Evolutionary conservation across 202 grass and related monocot species (phyloP).

Genomic region (Cymbopogon flexuosus): DNA sequence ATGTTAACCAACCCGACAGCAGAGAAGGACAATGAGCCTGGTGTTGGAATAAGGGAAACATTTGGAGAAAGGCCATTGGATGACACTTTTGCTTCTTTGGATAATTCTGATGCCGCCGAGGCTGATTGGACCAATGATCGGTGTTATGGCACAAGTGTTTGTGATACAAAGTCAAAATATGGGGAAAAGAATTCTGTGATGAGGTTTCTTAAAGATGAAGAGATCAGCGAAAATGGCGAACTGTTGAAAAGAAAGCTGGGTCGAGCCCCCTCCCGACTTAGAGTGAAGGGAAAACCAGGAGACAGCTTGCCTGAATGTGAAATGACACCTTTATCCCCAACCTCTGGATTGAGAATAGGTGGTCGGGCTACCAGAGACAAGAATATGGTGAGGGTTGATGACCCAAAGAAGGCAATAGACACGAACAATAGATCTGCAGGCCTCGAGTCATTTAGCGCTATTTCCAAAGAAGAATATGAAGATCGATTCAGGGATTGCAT

Average conservation of each 20-base stretch:
- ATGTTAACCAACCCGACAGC: conserved; percentile 30
- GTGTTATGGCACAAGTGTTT: conserved; percentile 22
- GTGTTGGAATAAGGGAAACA: conserved; percentile 36
- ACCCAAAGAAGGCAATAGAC: conserved; percentile 49
- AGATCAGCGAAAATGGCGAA: conserved; percentile 44
- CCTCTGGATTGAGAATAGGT: conserved; percentile 41
- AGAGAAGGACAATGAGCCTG: conserved; percentile 40
- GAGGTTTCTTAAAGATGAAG: conserved; percentile 35
- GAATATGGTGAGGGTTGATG: conserved; percentile 34
- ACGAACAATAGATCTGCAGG: conserved; percentile 30
- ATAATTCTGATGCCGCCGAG: conserved; percentile 33
- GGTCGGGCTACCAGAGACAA: conserved; percentile 45
- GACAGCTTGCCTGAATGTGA: conserved; percentile 61
- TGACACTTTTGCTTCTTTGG: conserved; percentile 35
- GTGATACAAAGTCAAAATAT: conserved; percentile 40
- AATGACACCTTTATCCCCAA: conserved; percentile 46
- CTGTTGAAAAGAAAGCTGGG: conserved; percentile 42
- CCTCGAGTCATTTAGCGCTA: conserved; percentile 18
- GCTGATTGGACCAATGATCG: conserved; percentile 35
- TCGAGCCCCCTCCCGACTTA: conserved; percentile 42
- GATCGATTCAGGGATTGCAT: conserved; percentile 81
- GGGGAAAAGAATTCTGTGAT: conserved; percentile 27
- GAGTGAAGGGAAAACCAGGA: conserved; percentile 55
- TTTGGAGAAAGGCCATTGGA: conserved; percentile 30
- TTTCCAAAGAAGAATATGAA: conserved; percentile 59